These are phyloP conservation scores for Thymus mandschuricus DNA, from an alignment of 257 asterid species.

Conservation along the genomic window DNA sequence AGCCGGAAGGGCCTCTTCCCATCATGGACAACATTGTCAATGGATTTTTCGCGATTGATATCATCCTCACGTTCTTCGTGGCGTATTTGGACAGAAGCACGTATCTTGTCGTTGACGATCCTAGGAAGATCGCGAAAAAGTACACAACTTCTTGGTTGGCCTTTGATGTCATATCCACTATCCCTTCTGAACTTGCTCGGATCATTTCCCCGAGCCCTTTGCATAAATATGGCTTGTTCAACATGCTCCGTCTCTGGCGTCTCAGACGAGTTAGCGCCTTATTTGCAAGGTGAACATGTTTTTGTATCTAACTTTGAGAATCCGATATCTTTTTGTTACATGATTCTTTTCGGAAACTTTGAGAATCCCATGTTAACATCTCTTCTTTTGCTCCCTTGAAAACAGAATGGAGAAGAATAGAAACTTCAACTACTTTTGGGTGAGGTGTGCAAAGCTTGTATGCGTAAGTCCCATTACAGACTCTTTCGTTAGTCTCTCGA, in stretches of 20 bases:
- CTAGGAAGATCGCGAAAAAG: slow-evolving; percentile 45
- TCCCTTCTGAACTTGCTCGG: slow-evolving; percentile 59
- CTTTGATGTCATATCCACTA: slow-evolving; percentile 55
- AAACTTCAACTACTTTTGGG: slow-evolving; percentile 55
- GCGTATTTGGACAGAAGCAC: slow-evolving; percentile 55
- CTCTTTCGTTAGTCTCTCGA: not conserved
- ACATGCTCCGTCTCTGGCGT: slow-evolving; percentile 70
- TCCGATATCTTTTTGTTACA: no score
- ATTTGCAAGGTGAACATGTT: slow-evolving; percentile 43
- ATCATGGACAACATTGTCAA: slow-evolving; percentile 57
- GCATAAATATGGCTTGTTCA: slow-evolving; percentile 47
- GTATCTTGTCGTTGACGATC: slow-evolving; percentile 51
- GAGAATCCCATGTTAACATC: no score
- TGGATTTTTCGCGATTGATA: slow-evolving; percentile 61
- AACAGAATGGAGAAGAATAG: slow-evolving; percentile 61
- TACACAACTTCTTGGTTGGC: slow-evolving; percentile 56
- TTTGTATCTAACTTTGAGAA: not conserved
- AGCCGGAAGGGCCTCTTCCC: slow-evolving; percentile 44
- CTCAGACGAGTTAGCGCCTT: slow-evolving; percentile 59
- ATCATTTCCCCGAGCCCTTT: slow-evolving; percentile 43
- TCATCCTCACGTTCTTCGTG: slow-evolving; percentile 64
- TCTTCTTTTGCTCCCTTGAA: not conserved
- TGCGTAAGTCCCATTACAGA: slow-evolving; percentile 45
- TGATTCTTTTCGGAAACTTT: no score
- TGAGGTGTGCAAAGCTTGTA: slow-evolving; percentile 52